Evolutionary conservation across 768 basidiomycete species (phyloP), one percentile per base, ranked within the genome.

Genomic region (Pholiota molesta): DNA sequence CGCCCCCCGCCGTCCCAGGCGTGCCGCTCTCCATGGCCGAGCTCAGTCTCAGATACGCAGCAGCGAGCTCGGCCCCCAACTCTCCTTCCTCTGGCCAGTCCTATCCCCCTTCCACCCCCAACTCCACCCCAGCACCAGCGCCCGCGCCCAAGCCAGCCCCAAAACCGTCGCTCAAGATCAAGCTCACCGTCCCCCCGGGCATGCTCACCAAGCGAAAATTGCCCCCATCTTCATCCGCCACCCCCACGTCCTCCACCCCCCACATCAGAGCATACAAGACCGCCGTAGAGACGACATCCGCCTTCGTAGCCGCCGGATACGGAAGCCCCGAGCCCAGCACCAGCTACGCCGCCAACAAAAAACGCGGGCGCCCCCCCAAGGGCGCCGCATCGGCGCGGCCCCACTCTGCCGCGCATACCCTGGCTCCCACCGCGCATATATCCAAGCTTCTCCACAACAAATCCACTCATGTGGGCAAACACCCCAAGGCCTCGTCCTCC

Each of bases 151-250:
- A 52, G 68, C 64, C 73, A 52, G 59, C 67, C 74, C 35, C 61
- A 65, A 63, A 66, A 54, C 73, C 74, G 1, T 75, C 84, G 5
- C 81, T 91, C 69, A 92, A 91, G 79, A 90, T 91, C 78, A 89
- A 86, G 74, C 83, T 91, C 63, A 86, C 86, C 53, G 78, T 89
- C 14, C 88, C 88, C 16, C 83, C 80, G 52, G 80, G 75, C 63
- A 77, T 87, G 66, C 79, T 84, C 62, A 67, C 69, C 61, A 81
- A 77, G 69, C 84, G 78, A 69, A 76, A 59, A 35, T n/a, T 45
- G 23, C 42, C 14, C 16, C 23, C 59, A 11, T 26, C 62, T 23
- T 23, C 65, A 47, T 26, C 49, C 9, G 4, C 47, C 45, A 35
- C 56, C 33, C 31, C 37, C 23, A 33, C 58, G 44, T 28, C 45